Conservation (phyloP, 2,329 filamentous ascomycete species). For the Cladosporium sp. region DNA sequence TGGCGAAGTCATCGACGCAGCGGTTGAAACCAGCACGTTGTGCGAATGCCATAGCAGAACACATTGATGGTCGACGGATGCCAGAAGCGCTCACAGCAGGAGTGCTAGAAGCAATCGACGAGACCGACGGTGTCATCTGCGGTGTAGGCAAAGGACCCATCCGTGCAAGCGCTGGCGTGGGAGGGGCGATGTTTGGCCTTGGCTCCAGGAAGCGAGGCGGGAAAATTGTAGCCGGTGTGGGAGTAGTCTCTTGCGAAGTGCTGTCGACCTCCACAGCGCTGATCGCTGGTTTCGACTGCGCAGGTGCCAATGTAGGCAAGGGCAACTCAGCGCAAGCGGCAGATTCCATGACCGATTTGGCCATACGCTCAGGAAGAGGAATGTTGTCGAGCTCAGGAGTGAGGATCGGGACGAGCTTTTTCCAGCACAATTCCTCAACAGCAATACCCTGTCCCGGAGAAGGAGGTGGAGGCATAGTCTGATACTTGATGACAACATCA, state of each 20-base stretch:
- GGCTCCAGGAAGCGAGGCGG: slow-evolving; percentile 49
- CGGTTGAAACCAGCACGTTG: slow-evolving; percentile 53
- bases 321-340: slow-evolving; percentile 3
- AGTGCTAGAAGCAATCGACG: slow-evolving; percentile 48
- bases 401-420: slow-evolving; percentile 50
- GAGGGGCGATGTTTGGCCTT: slow-evolving; percentile 45
- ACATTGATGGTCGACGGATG: slow-evolving; percentile 54
- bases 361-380: slow-evolving; percentile 19
- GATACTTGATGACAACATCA: slow-evolving; percentile 78
- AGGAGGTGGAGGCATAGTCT: slow-evolving; percentile 50
- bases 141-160: slow-evolving; percentile 58
- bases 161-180: slow-evolving; percentile 53
- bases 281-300: not conserved
- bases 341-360: slow-evolving; percentile 8
- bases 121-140: slow-evolving; percentile 53
- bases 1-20: slow-evolving; percentile 48
- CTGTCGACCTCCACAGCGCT: slow-evolving; percentile 1
- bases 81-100: slow-evolving; percentile 57
- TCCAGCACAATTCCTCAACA: slow-evolving; percentile 33
- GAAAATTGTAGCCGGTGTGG: slow-evolving; percentile 36
- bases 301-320: not conserved
- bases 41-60: slow-evolving; percentile 54
- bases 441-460: slow-evolving; percentile 24
- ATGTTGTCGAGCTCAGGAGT: slow-evolving; percentile 54
- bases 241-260: slow-evolving; percentile 36